Base-by-base conservation (phyloP, 2,329 filamentous ascomycete genomes). In the Verticillium longisporum region DNA sequence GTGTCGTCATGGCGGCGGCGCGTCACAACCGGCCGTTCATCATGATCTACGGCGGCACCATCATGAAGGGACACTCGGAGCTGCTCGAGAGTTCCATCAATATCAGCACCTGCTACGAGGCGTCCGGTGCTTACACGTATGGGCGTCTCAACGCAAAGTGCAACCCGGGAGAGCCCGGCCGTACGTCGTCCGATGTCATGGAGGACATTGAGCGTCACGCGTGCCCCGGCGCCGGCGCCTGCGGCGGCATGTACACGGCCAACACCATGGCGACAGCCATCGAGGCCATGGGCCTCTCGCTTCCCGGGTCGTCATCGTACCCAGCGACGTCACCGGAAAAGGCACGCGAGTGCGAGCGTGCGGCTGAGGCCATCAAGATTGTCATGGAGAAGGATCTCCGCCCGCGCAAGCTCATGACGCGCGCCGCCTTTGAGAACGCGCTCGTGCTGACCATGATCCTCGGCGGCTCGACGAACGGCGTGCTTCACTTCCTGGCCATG, bases 11-110 rank as follows among this genome's bases (percentile, higher is more conserved):
- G 88, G 92, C 90, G 0, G 92, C 95, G 70, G 91, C 91, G 14
- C 85, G 94, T 61, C 91, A 96, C 76, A 97, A 97, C 75, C 85
- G 94, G 10, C 94, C 94, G 4, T 95, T 92, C 56, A 80, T 97
- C 71, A 97, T 97, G 92, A 89, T 98, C 62, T 98, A 97, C 73
- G 94, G 94, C 58, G 94, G 94, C 45, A 91, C 91, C 15, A 97
- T 97, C 69, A 87, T 88, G 70, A 91, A 92, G 64, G 94, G 93
- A n/a, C 90, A 91, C 74, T 93, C 89, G 0, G 78, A 85, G 58
- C 82, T 93, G 2, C 82, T 96, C 32, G 85, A 88, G 65, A 88
- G 89, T 70, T 83, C 86, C 31, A 88, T 97, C 79, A 97, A 97
- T 75, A 91, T 97, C 66, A 89, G 87, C 41, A 93, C 89, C 4